Conservation (phyloP, 192 early-diverging fungal genomes). For the Podila epicladia region DNA sequence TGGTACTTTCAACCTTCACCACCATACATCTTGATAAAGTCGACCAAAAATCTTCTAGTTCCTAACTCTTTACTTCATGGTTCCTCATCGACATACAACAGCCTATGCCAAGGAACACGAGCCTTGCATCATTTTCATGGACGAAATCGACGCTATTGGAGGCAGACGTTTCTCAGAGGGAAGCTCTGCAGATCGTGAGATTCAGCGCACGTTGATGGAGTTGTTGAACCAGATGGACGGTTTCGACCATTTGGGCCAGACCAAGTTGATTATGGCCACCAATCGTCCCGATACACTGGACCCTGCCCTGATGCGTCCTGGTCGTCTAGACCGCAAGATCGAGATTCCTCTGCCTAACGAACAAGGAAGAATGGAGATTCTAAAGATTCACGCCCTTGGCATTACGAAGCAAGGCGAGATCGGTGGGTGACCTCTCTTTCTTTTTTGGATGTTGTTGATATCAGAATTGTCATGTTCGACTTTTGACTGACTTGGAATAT, state of each 20-base stretch:
- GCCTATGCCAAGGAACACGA: slow-evolving; percentile 98
- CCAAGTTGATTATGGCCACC: slow-evolving; percentile 99
- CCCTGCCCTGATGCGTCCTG: slow-evolving; percentile 96
- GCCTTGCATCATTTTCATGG: slow-evolving; percentile 99
- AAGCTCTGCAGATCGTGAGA: slow-evolving; percentile 99
- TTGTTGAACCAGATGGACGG: slow-evolving; percentile 99
- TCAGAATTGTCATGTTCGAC: background rate
- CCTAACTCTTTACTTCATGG: slow-evolving; percentile 1
- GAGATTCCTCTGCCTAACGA: slow-evolving; percentile 99
- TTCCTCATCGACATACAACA: slow-evolving; percentile 14
- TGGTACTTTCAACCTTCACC: slow-evolving; percentile 61
- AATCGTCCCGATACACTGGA: slow-evolving; percentile 99
- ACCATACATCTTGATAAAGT: background rate
- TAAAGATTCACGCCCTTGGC: slow-evolving; percentile 94
- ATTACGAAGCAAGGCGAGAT: slow-evolving; percentile 98
- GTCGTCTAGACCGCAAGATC: slow-evolving; percentile 98
- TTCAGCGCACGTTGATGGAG: slow-evolving; percentile 99
- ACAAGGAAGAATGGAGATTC: slow-evolving; percentile 94
- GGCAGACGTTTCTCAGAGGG: slow-evolving; percentile 98
- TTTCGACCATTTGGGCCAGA: slow-evolving; percentile 98
- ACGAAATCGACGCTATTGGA: slow-evolving; percentile 99
- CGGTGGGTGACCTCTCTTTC: slow-evolving; percentile 57
- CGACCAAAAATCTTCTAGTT: background rate
- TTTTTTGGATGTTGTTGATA: background rate
- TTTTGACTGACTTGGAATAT: background rate